Conservation (phyloP, 2,329 filamentous ascomycete species). For the Fusarium sambucinum region DNA sequence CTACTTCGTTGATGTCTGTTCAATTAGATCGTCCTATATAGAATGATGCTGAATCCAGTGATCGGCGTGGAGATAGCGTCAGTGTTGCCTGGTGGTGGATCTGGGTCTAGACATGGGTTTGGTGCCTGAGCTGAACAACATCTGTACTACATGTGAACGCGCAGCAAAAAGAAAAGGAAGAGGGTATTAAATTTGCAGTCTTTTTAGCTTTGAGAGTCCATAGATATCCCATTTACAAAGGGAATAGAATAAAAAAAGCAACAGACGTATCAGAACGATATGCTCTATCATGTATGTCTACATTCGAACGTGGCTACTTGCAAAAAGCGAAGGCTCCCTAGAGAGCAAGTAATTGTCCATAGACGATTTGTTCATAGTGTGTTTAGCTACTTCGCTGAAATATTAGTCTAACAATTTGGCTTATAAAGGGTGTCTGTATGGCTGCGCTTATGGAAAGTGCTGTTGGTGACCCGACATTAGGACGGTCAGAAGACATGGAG, state of each 20-base stretch:
- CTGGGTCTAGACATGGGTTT: background rate
- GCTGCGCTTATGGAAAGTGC: background rate
- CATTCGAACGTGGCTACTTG: background rate
- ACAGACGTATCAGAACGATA: fast-evolving
- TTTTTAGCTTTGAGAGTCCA: background rate
- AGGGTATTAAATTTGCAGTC: too few species aligned
- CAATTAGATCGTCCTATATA: background rate
- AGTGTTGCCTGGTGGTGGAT: constrained; percentile 1
- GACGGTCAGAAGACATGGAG: background rate
- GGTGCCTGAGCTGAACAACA: background rate
- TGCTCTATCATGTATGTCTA: too few species aligned
- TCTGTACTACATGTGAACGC: background rate
- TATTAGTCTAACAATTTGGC: fast-evolving
- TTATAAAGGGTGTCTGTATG: background rate
- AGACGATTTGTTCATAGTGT: background rate
- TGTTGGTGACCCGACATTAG: background rate
- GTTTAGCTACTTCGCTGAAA: constrained; percentile 18
- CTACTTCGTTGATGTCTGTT: constrained; percentile 6
- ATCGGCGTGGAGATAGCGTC: background rate
- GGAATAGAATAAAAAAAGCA: background rate
- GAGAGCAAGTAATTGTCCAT: background rate
- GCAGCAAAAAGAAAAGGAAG: background rate
- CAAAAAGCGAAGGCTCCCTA: constrained; percentile 32
- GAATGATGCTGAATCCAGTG: background rate
- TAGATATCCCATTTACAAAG: background rate